These are phyloP conservation scores for Nissolia schottii DNA, from an alignment of 306 rosid species.

Conservation along the genomic window DNA sequence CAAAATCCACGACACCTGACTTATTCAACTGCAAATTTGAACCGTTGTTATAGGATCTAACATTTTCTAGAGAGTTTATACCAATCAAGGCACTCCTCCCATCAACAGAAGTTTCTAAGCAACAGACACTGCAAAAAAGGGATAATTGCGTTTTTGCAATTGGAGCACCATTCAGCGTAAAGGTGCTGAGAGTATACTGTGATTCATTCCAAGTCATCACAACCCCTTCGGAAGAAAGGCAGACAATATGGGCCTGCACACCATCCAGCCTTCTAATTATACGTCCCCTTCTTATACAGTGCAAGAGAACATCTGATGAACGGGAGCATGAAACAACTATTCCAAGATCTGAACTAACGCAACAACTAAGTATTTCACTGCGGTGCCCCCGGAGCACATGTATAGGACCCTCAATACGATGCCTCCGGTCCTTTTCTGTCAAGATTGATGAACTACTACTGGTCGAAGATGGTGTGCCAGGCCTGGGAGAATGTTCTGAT, in stretches of 20 bases:
- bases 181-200: conserved; percentile 67
- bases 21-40: conserved; percentile 44
- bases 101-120: conserved; percentile 85
- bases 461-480: conserved; percentile 44
- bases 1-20: conserved; percentile 35
- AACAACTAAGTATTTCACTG: conserved; percentile 73
- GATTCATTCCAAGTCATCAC: conserved; percentile 81
- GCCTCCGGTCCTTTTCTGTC: conserved; percentile 59
- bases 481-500: conserved; percentile 54
- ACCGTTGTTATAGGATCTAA: conserved; percentile 28
- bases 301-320: conserved; percentile 81
- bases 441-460: conserved; percentile 46
- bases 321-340: conserved; percentile 85
- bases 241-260: conserved; percentile 71
- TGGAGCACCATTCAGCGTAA: conserved; percentile 71
- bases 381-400: conserved; percentile 87
- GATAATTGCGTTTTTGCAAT: conserved; percentile 63
- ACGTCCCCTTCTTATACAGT: conserved; percentile 84
- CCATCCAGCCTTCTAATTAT: conserved; percentile 75
- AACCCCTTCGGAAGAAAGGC: conserved; percentile 89
- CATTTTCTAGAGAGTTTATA: conserved; percentile 53
- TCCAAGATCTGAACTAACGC: conserved; percentile 91
- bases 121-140: conserved; percentile 55
- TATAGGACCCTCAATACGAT: conserved; percentile 85
- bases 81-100: conserved; percentile 89